Evolutionary conservation across 140 eudicot genomes (phyloP).

Genomic region (Stevia rebaudiana): DNA sequence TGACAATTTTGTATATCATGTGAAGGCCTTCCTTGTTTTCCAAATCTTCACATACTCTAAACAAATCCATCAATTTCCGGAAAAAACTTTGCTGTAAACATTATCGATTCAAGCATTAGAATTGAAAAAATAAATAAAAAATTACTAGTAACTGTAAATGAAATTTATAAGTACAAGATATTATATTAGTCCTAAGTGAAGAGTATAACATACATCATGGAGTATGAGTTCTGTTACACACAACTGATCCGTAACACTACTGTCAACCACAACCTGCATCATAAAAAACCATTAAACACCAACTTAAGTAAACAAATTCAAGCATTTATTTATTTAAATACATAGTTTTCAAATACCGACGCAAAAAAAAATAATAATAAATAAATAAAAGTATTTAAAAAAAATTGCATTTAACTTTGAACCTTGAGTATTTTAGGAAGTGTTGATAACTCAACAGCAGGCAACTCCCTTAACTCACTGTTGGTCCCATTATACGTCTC

Average conservation of each 20-base stretch:
- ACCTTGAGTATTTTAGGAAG: slow-evolving; percentile 90
- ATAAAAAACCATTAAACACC: slow-evolving; percentile 14
- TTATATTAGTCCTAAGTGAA: not conserved
- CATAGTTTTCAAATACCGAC: not conserved
- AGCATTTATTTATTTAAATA: not conserved
- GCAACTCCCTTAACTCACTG: slow-evolving; percentile 82
- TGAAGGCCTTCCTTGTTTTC: slow-evolving; percentile 77
- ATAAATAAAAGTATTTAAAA: too few relatives aligned
- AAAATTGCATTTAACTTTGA: slow-evolving; percentile 9
- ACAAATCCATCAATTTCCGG: slow-evolving; percentile 81
- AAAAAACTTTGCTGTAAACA: slow-evolving; percentile 68
- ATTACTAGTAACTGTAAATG: not conserved
- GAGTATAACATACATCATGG: slow-evolving; percentile 62
- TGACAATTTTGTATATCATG: slow-evolving; percentile 74
- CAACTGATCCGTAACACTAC: slow-evolving; percentile 81
- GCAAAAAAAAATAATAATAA: too few relatives aligned
- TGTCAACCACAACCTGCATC: slow-evolving; percentile 78
- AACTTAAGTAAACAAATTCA: not conserved
- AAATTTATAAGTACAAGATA: not conserved
- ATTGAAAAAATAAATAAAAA: not conserved
- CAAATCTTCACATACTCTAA: slow-evolving; percentile 77
- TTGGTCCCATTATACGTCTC: slow-evolving; percentile 61
- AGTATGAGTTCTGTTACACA: slow-evolving; percentile 75
- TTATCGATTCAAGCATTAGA: slow-evolving; percentile 11
- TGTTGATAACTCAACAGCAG: slow-evolving; percentile 86